Evolutionary conservation across 2,329 filamentous ascomycete species (phyloP), one percentile per base, ranked within the genome.

Genomic region (Alternaria conjuncta): DNA sequence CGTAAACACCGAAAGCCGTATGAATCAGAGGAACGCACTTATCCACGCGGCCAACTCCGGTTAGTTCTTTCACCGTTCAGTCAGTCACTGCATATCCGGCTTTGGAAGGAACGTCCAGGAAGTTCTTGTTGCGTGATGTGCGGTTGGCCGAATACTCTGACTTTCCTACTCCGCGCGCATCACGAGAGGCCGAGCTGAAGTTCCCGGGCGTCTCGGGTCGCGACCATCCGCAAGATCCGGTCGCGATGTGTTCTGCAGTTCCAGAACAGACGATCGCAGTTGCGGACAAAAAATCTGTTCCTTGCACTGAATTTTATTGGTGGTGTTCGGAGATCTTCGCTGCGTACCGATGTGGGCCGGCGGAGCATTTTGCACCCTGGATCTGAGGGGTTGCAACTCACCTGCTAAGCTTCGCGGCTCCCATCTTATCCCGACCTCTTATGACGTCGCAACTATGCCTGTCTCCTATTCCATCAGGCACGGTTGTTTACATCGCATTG

Each of bases 181-280:
- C 13, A 6, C 26, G 25, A 26, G 15, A 43, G 18, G 20, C 53
- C 49, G 32, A 57, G 7, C 36, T 26, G 46, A 45, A 45, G 55
- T 32, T 20, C 13, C 44, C 53, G 45, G 57, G 53, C 60, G 41
- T 43, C 47, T 65, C 66, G 69, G 61, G 13, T 60, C 28, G 55
- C 51, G 62, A 63, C 25, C 26, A 45, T 59, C 46, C 64, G 61
- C 60, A 44, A 56, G 56, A 43, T 25, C 62, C 61, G 67, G 23
- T 15, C 54, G 49, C 50, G 25, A 45, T 45, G 21, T 21, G 44
- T 18, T 23, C 20, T 25, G 23, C 32, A 25, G 3, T 53, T 25
- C 49, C 2, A 53, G 30, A 53, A 53, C 28, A 53, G 3, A 28
- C 49, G 49, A 20, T 23, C 32, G 20, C 32, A 11, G 9, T 36